Evolutionary conservation across 345 rosid genomes (phyloP).

Genomic region (Firmiana major): DNA sequence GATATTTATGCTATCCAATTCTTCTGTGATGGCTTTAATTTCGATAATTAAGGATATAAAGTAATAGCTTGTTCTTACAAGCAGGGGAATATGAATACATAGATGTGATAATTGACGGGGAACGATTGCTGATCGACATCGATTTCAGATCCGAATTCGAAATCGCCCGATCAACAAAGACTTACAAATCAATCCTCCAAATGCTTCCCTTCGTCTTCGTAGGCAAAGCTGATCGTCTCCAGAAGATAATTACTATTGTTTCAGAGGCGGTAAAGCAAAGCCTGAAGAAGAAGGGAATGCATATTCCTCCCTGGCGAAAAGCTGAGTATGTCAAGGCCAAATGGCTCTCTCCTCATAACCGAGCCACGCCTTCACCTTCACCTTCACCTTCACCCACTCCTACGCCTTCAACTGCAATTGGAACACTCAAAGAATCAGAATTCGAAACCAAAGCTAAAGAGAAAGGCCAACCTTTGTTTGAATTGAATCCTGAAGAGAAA

Average conservation of each 20-base stretch:
- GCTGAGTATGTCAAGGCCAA: conserved; percentile 75
- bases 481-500: neutral
- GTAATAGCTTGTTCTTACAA: neutral
- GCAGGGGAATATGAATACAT: conserved; percentile 81
- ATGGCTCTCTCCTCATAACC: conserved; percentile 64
- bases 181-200: conserved; percentile 66
- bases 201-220: conserved; percentile 68
- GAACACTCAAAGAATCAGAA: neutral
- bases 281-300: conserved; percentile 90
- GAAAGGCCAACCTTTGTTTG: conserved; percentile 16
- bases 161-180: conserved; percentile 81
- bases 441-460: conserved; percentile 10
- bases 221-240: conserved; percentile 67
- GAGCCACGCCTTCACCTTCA: conserved; percentile 12
- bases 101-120: conserved; percentile 57
- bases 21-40: neutral
- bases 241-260: conserved; percentile 51
- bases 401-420: neutral
- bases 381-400: neutral
- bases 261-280: conserved; percentile 78
- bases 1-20: neutral
- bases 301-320: conserved; percentile 85
- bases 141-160: conserved; percentile 88
- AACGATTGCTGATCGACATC: conserved; percentile 65
- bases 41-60: neutral